Conservation (phyloP, 805 yeast genomes). For the Tetrapisispora pingtungensis region DNA sequence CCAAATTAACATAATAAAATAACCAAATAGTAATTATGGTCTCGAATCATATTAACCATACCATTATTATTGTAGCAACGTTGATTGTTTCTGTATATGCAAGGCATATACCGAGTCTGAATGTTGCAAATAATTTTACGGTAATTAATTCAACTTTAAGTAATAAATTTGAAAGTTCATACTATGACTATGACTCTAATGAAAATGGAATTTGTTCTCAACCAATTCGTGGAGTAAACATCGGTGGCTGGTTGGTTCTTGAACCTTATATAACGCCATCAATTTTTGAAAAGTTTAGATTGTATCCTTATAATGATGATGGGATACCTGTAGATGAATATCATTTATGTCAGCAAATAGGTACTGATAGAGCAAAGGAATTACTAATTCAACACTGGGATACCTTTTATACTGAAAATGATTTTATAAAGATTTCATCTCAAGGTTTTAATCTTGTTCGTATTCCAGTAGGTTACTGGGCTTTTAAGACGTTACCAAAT, state of each 20-base stretch:
- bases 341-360: conserved; percentile 40
- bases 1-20: neutral
- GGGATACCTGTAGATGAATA: conserved; percentile 43
- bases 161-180: neutral
- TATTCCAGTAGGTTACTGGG: conserved; percentile 93
- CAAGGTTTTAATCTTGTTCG: conserved; percentile 74
- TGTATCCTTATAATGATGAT: conserved; percentile 3
- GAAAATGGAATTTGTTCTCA: too few species aligned
- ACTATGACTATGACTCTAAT: neutral
- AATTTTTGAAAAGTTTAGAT: conserved; percentile 31
- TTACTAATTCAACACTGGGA: conserved; percentile 52
- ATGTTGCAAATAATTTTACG: neutral
- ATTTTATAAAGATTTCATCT: conserved; percentile 46
- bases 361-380: conserved; percentile 35
- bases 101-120: neutral
- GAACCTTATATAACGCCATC: conserved; percentile 68
- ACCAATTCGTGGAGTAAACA: conserved; percentile 36
- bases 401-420: conserved; percentile 62
- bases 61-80: neutral
- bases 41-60: neutral
- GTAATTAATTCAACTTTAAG: neutral
- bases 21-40: neutral
- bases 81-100: neutral
- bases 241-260: conserved; percentile 67
- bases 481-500: conserved; percentile 44